Evolutionary conservation across 202 grass and related monocot genomes (phyloP).

Genomic region (Sporobolus alterniflorus): DNA sequence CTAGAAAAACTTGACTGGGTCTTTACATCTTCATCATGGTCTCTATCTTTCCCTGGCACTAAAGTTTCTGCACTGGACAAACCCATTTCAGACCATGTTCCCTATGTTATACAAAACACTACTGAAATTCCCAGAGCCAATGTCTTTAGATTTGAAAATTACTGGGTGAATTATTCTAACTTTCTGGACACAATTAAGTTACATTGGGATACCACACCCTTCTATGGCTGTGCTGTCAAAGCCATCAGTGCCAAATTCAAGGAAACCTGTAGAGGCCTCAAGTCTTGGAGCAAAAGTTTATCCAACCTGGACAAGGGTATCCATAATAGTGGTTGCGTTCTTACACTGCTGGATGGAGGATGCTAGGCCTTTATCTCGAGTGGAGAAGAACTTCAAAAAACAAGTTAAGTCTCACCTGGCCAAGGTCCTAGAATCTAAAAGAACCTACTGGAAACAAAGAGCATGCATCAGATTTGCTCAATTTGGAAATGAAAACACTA

Average conservation of each 20-base stretch:
- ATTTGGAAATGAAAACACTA: too few relatives aligned
- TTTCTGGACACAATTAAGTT: not conserved
- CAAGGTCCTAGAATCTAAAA: too few relatives aligned
- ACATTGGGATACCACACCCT: not conserved
- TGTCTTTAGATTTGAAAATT: not conserved
- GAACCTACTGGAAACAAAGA: too few relatives aligned
- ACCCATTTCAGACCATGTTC: not conserved
- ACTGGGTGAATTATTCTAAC: not conserved
- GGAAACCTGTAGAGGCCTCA: not conserved
- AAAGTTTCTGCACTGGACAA: fast-evolving
- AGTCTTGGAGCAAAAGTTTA: not conserved
- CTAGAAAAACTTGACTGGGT: not conserved
- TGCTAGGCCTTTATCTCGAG: not conserved
- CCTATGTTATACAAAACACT: not conserved
- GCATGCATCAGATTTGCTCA: too few relatives aligned
- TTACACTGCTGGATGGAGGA: not conserved
- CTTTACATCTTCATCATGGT: not conserved
- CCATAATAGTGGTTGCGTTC: not conserved
- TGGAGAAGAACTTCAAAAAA: not conserved
- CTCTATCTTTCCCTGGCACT: not conserved
- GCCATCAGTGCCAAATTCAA: not conserved
- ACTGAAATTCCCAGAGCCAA: not conserved
- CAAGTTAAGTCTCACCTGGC: too few relatives aligned
- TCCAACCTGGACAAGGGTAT: not conserved
- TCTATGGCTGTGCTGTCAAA: not conserved